Percentiles rank a stretch among this genome's conserved stretches.
phyloP scores from a whole-genome alignment of 2,329 filamentous ascomycete species.

The Penicillium sp. region DNA sequence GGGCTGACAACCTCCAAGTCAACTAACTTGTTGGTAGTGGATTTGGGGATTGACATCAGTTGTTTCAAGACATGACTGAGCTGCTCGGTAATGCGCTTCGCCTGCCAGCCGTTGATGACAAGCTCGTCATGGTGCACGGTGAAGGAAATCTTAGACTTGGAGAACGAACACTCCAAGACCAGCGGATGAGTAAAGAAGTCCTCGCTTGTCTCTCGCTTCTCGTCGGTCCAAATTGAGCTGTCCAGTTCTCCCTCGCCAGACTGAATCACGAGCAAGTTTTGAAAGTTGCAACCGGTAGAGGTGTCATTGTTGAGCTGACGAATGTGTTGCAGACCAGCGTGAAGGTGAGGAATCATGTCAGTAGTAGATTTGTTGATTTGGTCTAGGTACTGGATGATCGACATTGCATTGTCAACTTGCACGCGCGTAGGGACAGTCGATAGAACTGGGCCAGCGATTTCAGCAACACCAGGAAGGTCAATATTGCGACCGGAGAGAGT shows the following conservation, averaged over 20 bases:
- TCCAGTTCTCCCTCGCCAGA: conserved; percentile 29
- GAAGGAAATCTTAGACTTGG: conserved; percentile 58
- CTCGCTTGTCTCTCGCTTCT: conserved; percentile 60
- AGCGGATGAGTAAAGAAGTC: conserved; percentile 63
- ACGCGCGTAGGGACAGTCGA: conserved; percentile 46
- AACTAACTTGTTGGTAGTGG: conserved; percentile 27
- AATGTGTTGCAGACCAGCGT: conserved; percentile 60
- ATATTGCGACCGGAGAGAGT: conserved; percentile 59
- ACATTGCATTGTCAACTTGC: conserved; percentile 40
- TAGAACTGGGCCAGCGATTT: conserved; percentile 51
- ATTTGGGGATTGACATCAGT: conserved; percentile 31
- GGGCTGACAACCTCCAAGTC: conserved; percentile 39
- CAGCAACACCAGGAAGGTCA: conserved; percentile 53
- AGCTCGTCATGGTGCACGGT: conserved; percentile 69
- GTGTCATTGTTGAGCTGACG: conserved; percentile 57
- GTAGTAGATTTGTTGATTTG: conserved; percentile 61
- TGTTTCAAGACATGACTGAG: conserved; percentile 47
- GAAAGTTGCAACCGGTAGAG: conserved; percentile 51
- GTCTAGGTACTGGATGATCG: conserved; percentile 56
- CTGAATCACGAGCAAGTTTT: conserved; percentile 53
- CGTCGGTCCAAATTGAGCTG: conserved; percentile 34
- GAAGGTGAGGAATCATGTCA: conserved; percentile 66
- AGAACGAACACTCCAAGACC: conserved; percentile 67
- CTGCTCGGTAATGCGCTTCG: conserved; percentile 60
- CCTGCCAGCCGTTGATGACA: conserved; percentile 56